These are phyloP conservation scores for Colletotrichum higginsianum DNA, from an alignment of 2,329 filamentous ascomycete species.

Conservation along the genomic window DNA sequence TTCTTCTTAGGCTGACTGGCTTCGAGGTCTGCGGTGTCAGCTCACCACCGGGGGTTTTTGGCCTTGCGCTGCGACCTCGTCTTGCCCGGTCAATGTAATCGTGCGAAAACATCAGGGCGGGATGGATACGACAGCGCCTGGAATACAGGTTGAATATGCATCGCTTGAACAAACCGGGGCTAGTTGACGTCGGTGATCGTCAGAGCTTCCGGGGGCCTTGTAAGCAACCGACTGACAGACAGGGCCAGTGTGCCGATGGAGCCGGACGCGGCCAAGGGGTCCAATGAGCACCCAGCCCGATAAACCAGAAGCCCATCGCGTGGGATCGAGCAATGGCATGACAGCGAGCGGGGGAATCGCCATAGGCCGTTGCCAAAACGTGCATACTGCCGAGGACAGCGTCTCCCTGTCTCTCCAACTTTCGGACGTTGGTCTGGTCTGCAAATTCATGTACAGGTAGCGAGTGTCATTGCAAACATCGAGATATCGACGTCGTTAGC, in stretches of 20 bases:
- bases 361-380: slow-evolving; percentile 18
- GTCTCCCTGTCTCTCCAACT: not conserved
- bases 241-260: slow-evolving; percentile 31
- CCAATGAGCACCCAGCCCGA: slow-evolving; percentile 6
- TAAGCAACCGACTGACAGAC: not conserved
- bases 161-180: slow-evolving; percentile 21
- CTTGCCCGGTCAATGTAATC: not conserved
- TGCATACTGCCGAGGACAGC: not conserved
- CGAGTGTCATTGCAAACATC: not conserved
- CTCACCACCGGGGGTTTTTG: not conserved
- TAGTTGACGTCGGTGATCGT: slow-evolving; percentile 41
- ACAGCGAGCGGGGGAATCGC: slow-evolving; percentile 11
- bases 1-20: not conserved
- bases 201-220: slow-evolving; percentile 20
- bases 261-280: slow-evolving; percentile 15
- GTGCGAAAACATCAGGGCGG: not conserved
- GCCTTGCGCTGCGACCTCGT: slow-evolving; percentile 15
- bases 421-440: slow-evolving; percentile 1
- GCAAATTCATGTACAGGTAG: not conserved
- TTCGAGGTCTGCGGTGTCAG: not conserved
- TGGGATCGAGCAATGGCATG: slow-evolving; percentile 10
- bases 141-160: slow-evolving; percentile 4
- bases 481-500: slow-evolving; percentile 12
- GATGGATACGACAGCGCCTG: not conserved
- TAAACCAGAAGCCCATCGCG: slow-evolving; percentile 11